Conservation (phyloP, 1,284 basidiomycete genomes). For the Apiotrichum porosum region DNA sequence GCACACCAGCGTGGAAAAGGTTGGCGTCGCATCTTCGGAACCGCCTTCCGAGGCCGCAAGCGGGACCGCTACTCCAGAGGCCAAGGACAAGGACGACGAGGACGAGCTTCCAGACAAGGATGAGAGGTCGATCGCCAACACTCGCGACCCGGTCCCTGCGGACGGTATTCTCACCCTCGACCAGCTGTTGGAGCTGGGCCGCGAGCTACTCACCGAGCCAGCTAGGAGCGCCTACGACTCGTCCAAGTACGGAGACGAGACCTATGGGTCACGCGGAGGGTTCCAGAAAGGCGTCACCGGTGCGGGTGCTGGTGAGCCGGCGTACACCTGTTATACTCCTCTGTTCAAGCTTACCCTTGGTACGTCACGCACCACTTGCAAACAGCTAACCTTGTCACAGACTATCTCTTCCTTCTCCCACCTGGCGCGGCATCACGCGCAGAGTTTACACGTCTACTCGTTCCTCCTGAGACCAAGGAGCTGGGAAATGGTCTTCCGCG, state of each 20-base stretch:
- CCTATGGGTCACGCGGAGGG: conserved; percentile 54
- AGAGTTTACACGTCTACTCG: conserved; percentile 59
- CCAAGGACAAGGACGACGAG: conserved; percentile 48
- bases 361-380: too few species aligned
- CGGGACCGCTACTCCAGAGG: conserved; percentile 31
- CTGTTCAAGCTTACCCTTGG: conserved; percentile 73
- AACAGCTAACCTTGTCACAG: too few species aligned
- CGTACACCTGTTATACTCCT: conserved; percentile 46
- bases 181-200: conserved; percentile 60
- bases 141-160: conserved; percentile 57
- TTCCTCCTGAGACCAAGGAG: conserved; percentile 60
- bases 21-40: conserved; percentile 28
- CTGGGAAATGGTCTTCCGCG: conserved; percentile 73
- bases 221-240: conserved; percentile 52
- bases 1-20: conserved; percentile 68
- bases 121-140: conserved; percentile 62
- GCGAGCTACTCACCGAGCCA: conserved; percentile 27
- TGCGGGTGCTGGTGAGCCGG: conserved; percentile 58
- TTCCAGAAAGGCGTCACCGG: conserved; percentile 48
- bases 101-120: conserved; percentile 63
- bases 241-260: conserved; percentile 46
- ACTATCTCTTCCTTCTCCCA: conserved; percentile 71
- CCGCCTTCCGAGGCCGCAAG: conserved; percentile 5
- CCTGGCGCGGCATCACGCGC: conserved; percentile 35
- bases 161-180: conserved; percentile 69